Evolutionary conservation across 176 grass and related monocot genomes (phyloP), one percentile per base, ranked within the genome.

Genomic region (Aegilops sharonensis): DNA sequence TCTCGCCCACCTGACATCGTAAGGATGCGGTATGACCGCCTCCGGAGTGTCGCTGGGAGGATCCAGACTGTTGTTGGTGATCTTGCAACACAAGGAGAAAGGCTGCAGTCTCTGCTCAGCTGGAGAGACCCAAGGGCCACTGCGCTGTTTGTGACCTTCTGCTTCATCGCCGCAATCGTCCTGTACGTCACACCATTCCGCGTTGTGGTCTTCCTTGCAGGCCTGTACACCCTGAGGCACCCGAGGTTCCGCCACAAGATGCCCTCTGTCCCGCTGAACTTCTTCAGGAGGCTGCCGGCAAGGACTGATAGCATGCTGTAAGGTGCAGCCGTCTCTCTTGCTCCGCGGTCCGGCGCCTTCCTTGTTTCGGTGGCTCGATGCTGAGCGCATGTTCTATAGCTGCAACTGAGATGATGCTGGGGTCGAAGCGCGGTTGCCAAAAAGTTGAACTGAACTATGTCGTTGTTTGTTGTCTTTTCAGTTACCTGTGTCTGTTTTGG

Each of bases 111-210:
- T 7, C 74, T 93, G 47, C 77, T 93, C 48, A 93, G 92, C 89
- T 93, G 92, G 92, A 85, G 92, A 64, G 92, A 93, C 30, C 88
- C 92, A 0, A 90, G 92, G 78, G 92, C 92, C 18, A 93, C 92
- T 0, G 89, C 92, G 0, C 83, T 93, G 3, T 93, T 93, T 10
- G 88, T 93, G 75, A 85, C 83, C 66, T 88, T 93, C 52, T 93
- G 92, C 54, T 90, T 93, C 72, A 81, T 86, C 0, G 79, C 89
- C 0, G 92, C 92, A 11, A 83, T 93, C 1, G 86, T 93, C 25
- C 89, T 93, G 74, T 93, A 93, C 8, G 83, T 93, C 18, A 93
- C 89, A 2, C 92, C 92, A 1, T 93, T 93, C 86, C 89, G 88
- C 1, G 86, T 88, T 5, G 89, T 91, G 15, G 88, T 90, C 23